Evolutionary conservation across 805 yeast species (phyloP), one percentile per base, ranked within the genome.

Genomic region (Candida pini): DNA sequence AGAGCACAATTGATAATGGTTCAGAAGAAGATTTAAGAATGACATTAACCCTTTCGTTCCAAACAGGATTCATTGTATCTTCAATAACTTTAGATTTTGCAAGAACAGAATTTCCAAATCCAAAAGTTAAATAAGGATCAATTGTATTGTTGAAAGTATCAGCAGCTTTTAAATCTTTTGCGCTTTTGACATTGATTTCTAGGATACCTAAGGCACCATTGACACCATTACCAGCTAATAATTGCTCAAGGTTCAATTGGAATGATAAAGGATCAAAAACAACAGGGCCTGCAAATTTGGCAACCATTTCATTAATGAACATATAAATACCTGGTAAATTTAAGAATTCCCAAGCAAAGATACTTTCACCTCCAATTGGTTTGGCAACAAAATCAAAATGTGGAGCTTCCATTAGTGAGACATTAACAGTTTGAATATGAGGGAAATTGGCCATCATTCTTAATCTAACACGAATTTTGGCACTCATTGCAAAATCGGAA

Each of bases 381-480:
- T 73, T 79, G 29, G 86, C 71, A 36, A 76, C 73, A 56, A 89
- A 92, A 60, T 94, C 98, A 58, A 90, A 76, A 45, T 80, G 73
- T 7, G 97, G 97, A 24, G 92, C 81, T 39, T 86, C 90, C 61
- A 88, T 66, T 45, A 94, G 64, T 13, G 95, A 80, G 20, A 92
- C 75, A 53, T 83, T 89, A 16, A 88, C 79, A 1, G 96, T 89
- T 58, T 92, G 94, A 41, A 92, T 69, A 62, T 92, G 97, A 3
- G 99, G 99, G 61, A 83, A 88, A 8, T 85, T 70, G 3, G 87
- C 60, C 82, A 86, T 90, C 80, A 92, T 79, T 68, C 88, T 83
- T 55, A 94, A 60, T 53, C 97, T 71, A 34, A 92, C 76, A 59
- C 97, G 75, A 30, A 81, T 73, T 41, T 75, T 66, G 9, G 84